phyloP scores from a whole-genome alignment of 306 rosid genomes.

The Medicago arabica region DNA sequence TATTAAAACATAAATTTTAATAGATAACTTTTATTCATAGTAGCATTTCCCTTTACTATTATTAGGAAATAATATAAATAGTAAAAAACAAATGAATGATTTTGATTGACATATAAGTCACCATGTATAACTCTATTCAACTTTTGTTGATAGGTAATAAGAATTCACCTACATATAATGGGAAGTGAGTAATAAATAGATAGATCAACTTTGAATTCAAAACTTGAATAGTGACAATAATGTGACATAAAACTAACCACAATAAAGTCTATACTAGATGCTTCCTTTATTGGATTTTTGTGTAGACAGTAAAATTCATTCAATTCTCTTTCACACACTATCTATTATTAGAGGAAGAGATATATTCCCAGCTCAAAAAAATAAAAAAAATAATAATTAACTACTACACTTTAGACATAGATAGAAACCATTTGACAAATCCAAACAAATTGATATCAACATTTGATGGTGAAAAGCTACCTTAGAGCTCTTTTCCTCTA shows the following conservation, averaged over 20 bases:
- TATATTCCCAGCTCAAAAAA: conserved; percentile 36
- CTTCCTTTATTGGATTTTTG: conserved; percentile 46
- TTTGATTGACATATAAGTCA: too few relatives aligned
- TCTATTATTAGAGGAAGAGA: conserved; percentile 37
- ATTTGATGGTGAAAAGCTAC: conserved; percentile 44
- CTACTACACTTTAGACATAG: conserved; percentile 3
- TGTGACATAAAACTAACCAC: conserved; percentile 61
- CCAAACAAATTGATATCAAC: conserved; percentile 50
- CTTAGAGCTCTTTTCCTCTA: conserved; percentile 33
- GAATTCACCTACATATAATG: background rate
- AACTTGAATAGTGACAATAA: conserved; percentile 40
- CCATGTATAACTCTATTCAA: too few relatives aligned
- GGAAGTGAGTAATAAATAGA: background rate
- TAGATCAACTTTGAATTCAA: conserved; percentile 12
- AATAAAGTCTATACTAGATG: conserved; percentile 60
- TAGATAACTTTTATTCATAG: too few relatives aligned
- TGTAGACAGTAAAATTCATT: conserved; percentile 39
- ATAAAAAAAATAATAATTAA: background rate
- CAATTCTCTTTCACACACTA: conserved; percentile 39
- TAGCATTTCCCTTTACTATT: too few relatives aligned
- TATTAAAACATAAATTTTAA: too few relatives aligned
- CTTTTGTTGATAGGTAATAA: too few relatives aligned
- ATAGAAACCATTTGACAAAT: conserved; percentile 31
- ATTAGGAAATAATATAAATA: too few relatives aligned
- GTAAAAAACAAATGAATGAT: too few relatives aligned